Evolutionary conservation across 2,329 filamentous ascomycete genomes (phyloP), one percentile per base, ranked within the genome.

Genomic region (Chalaropsis ovoidea): DNA sequence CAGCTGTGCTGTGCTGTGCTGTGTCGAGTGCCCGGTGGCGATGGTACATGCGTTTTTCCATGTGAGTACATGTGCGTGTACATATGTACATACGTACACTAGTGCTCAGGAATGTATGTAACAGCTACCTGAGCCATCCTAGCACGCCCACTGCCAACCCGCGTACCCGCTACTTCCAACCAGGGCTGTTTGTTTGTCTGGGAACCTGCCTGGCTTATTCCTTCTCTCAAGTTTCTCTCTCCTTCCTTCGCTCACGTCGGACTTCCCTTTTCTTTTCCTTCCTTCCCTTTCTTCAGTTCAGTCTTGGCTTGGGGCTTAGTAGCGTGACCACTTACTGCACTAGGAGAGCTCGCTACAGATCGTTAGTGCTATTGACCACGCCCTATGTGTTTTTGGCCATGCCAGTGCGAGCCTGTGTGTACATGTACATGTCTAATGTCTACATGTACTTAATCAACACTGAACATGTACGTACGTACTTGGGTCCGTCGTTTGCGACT

Each of bases 291-390:
- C 60, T 62, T 31, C n/a, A n/a, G 22, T 62, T 31, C n/a, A n/a
- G 22, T 35, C 52, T 56, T 56, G 27, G 52, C 52, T 22, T 49
- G n/a, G 47, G 10, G n/a, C 17, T n/a, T 19, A n/a, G n/a, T 49
- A 56, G 52, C n/a, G 52, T 56, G 52, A 56, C 52, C 24, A 56
- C 52, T 56, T 56, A 22, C 52, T 31, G 27, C 52, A 56, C 24
- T n/a, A 7, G 27, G 52, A 56, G 47, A 49, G n/a, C 47, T 49
- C 2, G n/a, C 47, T 49, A 49, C 22, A 5, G 19, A 3, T 22
- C 47, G 13, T 22, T 49, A 49, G 47, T 11, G 19, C 10, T 4
- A 10, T 31, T 31, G 31, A 2, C 31, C 31, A 31, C 3, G 31
- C 31, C 31, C 31, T 31, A 31, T 31, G 31, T 31, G 6, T 31